Percentiles rank a stretch among this genome's conserved stretches.
Conservation (phyloP, 2,329 filamentous ascomycete species). For the Claviceps arundinis region DNA sequence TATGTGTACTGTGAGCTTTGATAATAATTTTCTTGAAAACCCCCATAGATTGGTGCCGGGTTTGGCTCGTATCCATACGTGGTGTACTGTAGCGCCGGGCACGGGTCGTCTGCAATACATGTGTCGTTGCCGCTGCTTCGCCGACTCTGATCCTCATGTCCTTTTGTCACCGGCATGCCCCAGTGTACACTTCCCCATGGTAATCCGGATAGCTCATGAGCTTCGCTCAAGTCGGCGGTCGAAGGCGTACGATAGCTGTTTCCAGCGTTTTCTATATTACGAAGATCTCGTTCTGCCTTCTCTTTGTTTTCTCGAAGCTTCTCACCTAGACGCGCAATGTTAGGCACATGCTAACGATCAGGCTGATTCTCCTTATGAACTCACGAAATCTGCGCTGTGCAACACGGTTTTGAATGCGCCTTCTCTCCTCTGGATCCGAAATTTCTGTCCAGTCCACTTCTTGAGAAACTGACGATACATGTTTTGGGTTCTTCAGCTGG, state of each 20-base stretch:
- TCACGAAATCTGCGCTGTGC: slow-evolving; percentile 65
- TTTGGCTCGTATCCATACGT: slow-evolving; percentile 11
- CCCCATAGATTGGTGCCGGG: slow-evolving; percentile 20
- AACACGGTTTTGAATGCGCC: slow-evolving; percentile 64
- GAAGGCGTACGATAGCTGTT: slow-evolving; percentile 50
- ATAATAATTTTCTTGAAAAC: slow-evolving; percentile 20
- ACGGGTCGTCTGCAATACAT: slow-evolving; percentile 22
- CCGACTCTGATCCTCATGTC: slow-evolving; percentile 34
- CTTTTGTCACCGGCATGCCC: slow-evolving; percentile 35
- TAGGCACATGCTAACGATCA: slow-evolving; percentile 1
- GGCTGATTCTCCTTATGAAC: slow-evolving; percentile 12
- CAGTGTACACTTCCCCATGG: slow-evolving; percentile 62
- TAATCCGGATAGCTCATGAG: slow-evolving; percentile 45
- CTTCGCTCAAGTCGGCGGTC: slow-evolving; percentile 38
- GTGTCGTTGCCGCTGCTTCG: slow-evolving; percentile 27
- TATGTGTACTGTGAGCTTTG: slow-evolving; percentile 19
- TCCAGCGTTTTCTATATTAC: slow-evolving; percentile 50
- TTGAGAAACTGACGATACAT: slow-evolving; percentile 20
- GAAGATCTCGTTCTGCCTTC: slow-evolving; percentile 45
- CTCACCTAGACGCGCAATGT: slow-evolving; percentile 37
- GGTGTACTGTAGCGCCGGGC: slow-evolving; percentile 14
- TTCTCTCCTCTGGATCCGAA: slow-evolving; percentile 55
- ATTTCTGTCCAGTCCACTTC: slow-evolving; percentile 57
- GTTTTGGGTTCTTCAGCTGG: slow-evolving; percentile 25
- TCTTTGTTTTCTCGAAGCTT: slow-evolving; percentile 57